Base-by-base conservation (phyloP, 441 rosid genomes). In the Gossypium davidsonii region DNA sequence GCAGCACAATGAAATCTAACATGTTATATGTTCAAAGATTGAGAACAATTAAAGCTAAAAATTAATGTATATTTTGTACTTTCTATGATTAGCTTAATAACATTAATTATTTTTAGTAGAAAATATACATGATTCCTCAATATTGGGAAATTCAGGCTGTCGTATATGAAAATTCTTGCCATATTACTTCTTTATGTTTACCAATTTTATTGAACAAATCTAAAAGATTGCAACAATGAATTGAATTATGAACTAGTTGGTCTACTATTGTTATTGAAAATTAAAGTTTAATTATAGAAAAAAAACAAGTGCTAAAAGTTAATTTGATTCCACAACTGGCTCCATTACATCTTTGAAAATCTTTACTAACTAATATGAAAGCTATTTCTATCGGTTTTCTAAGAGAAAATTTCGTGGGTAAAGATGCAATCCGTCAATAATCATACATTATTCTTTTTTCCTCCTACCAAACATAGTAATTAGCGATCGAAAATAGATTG, bases 1-100 rank as follows among this genome's bases (percentile, higher is more conserved):
- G 4, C 76, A 62, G 79, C 78, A 71, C 80, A 78, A 23, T 23
- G 59, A 25, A 52, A 78, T 78, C 80, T 67, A 74, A 59, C 53
- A 15, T 62, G 67, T 73, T 56, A 71, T 78, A 79, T 44, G 46
- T 76, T 83, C 75, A 67, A 60, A 80, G 71, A 48, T 67, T 48
- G 81, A 79, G 66, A 28, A 34, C 2, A 28, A 56, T n/a, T 55
- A 37, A 20, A 56, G 46, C 58, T 25, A 21, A 12, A 48, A 18
- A 53, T 53, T 53, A 7, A 23, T 67, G 21, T 25, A 15, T 17
- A 25, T 51, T 64, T 42, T 39, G 53, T 48, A 17, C 31, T 18
- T 53, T 53, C 42, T 18, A 14, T 48, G 57, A 49, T 66, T 14
- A 3, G 7, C 25, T 37, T 63, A 63, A 9, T 9, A 26, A 62